Conservation (phyloP, 805 yeast species). For the Yarrowia keelungensis region DNA sequence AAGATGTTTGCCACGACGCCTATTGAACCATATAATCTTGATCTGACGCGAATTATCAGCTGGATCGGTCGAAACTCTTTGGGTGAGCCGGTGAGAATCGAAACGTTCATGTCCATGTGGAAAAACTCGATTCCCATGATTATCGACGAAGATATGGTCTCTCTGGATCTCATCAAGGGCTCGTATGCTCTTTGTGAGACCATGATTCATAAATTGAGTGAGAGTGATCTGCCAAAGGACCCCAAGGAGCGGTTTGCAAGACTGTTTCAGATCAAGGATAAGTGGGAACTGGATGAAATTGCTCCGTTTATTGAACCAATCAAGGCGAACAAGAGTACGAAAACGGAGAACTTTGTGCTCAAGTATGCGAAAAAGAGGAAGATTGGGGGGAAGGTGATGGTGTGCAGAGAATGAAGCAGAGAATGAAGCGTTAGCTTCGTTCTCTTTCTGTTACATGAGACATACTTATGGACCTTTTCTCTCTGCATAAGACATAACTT, state of each 20-base stretch:
- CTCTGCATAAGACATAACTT: too few relatives aligned
- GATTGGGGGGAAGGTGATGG: constrained; percentile 43
- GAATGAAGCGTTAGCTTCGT: neutral
- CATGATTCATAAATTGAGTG: constrained; percentile 62
- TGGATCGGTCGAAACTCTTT: constrained; percentile 73
- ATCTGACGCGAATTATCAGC: constrained; percentile 55
- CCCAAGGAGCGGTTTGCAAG: constrained; percentile 58
- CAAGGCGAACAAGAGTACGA: constrained; percentile 58
- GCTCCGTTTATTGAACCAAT: constrained; percentile 68
- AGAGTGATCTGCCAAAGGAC: constrained; percentile 57
- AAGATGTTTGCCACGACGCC: constrained; percentile 54
- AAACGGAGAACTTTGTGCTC: constrained; percentile 64
- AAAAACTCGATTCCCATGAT: constrained; percentile 46
- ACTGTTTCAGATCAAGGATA: constrained; percentile 60
- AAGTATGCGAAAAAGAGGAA: constrained; percentile 64
- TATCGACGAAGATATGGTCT: constrained; percentile 65
- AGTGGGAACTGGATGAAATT: constrained; percentile 69
- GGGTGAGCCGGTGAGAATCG: constrained; percentile 48
- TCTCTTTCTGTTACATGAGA: too few relatives aligned
- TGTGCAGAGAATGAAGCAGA: constrained; percentile 25
- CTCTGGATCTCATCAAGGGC: constrained; percentile 62
- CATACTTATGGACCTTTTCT: too few relatives aligned
- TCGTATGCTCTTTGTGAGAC: constrained; percentile 55
- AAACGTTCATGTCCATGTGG: constrained; percentile 55
- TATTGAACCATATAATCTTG: constrained; percentile 51